These are phyloP conservation scores for Pueraria montana DNA, from an alignment of 306 rosid genomes.

Conservation along the genomic window DNA sequence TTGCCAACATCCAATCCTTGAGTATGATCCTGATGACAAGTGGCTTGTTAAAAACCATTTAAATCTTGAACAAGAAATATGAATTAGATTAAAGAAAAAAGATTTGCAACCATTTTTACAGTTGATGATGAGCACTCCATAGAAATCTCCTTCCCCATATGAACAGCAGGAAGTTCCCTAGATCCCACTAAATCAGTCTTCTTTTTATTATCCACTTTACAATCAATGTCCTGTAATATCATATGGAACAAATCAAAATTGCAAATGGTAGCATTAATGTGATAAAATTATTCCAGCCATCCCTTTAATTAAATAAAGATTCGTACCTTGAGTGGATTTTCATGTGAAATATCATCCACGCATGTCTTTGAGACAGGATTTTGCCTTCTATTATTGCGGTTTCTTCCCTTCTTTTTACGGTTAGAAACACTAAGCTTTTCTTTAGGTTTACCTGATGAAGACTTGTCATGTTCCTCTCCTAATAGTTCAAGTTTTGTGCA, in stretches of 20 bases:
- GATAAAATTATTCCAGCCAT: conserved; percentile 47
- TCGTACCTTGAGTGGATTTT: conserved; percentile 65
- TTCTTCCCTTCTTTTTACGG: conserved; percentile 82
- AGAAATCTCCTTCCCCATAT: conserved; percentile 57
- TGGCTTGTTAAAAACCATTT: conserved; percentile 63
- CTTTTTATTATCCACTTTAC: conserved; percentile 55
- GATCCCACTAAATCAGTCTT: conserved; percentile 55
- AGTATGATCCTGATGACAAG: conserved; percentile 73
- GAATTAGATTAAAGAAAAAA: conserved; percentile 44
- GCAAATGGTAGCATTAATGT: conserved; percentile 42
- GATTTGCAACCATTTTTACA: conserved; percentile 59
- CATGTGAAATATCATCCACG: conserved; percentile 48
- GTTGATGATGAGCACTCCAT: conserved; percentile 56
- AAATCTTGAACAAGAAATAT: conserved; percentile 55
- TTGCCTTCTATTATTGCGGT: conserved; percentile 66
- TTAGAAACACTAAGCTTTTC: conserved; percentile 68
- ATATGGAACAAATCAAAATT: conserved; percentile 53
- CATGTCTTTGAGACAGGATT: conserved; percentile 57
- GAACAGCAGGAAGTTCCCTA: conserved; percentile 50
- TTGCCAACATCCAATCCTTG: conserved; percentile 58
- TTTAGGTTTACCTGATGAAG: conserved; percentile 70
- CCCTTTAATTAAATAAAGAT: conserved; percentile 37
- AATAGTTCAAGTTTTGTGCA: conserved; percentile 89
- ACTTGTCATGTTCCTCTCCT: conserved; percentile 64
- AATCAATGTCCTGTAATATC: conserved; percentile 65